These are phyloP conservation scores for Xenoacremonium recifei DNA, from an alignment of 2,329 filamentous ascomycete genomes.

Conservation along the genomic window DNA sequence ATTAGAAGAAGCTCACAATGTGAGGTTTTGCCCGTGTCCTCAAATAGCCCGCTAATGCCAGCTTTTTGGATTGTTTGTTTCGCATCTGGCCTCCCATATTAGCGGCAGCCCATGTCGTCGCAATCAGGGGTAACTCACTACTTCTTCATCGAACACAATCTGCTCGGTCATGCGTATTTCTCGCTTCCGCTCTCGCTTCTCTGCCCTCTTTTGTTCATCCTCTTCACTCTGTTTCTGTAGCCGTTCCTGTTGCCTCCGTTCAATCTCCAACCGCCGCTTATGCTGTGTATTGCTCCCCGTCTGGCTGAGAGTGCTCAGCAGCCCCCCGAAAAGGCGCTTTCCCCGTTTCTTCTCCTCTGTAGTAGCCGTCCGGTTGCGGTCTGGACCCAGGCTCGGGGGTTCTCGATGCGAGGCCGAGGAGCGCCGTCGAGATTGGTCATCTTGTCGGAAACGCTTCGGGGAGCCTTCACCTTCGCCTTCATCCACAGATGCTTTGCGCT, in stretches of 20 bases:
- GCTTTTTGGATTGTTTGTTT: conserved; percentile 69
- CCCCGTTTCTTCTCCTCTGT: conserved; percentile 82
- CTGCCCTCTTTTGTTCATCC: conserved; percentile 64
- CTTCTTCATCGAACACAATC: conserved; percentile 70
- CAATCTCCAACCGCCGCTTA: conserved; percentile 75
- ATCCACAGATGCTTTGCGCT: conserved; percentile 28
- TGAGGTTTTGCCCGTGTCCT: conserved; percentile 69
- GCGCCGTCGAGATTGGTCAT: conserved; percentile 16
- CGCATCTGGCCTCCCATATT: conserved; percentile 61
- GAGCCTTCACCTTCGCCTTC: conserved; percentile 17
- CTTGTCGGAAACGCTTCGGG: conserved; percentile 26
- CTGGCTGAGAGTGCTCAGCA: conserved; percentile 77
- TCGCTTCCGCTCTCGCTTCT: conserved; percentile 62
- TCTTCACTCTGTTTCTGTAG: conserved; percentile 70
- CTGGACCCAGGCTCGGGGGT: conserved; percentile 10
- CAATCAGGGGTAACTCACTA: conserved; percentile 55
- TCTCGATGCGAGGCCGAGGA: conserved; percentile 12
- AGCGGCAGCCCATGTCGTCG: conserved; percentile 6
- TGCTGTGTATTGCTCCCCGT: conserved; percentile 61
- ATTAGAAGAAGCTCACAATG: conserved; percentile 57
- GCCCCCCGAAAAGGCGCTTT: conserved; percentile 79
- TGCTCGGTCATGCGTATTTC: conserved; percentile 66
- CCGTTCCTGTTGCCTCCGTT: conserved; percentile 76
- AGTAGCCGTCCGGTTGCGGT: conserved; percentile 24
- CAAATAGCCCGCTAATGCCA: conserved; percentile 70